These are phyloP conservation scores for Tylopilus sp. DNA, from an alignment of 768 basidiomycete species.

Conservation along the genomic window DNA sequence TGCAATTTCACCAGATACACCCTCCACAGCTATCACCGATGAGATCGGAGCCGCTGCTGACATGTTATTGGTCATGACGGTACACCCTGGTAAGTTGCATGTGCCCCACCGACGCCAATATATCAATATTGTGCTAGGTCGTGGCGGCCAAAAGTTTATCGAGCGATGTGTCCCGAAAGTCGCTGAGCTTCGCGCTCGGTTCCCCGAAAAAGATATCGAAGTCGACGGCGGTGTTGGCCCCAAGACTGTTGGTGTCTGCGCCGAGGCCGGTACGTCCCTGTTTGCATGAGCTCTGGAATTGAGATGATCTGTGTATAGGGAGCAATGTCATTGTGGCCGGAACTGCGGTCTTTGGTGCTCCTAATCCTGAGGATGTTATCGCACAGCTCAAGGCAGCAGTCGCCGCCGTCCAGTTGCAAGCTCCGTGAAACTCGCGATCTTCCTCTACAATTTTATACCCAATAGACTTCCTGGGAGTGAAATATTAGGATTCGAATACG, in stretches of 20 bases:
- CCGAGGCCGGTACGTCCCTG: slow-evolving; percentile 67
- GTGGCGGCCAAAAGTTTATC: slow-evolving; percentile 95
- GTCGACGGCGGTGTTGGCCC: slow-evolving; percentile 98
- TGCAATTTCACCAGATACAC: slow-evolving; percentile 95
- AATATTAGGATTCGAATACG: slow-evolving; percentile 27
- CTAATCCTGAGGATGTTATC: slow-evolving; percentile 79
- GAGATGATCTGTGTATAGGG: slow-evolving; percentile 43
- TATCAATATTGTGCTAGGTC: slow-evolving; percentile 44
- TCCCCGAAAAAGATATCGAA: slow-evolving; percentile 94
- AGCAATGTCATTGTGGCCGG: slow-evolving; percentile 99
- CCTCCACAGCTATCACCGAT: slow-evolving; percentile 83
- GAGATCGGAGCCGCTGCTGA: slow-evolving; percentile 80
- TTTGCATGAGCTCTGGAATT: not conserved
- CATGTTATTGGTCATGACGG: slow-evolving; percentile 98
- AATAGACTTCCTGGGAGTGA: not conserved
- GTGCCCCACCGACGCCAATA: not conserved
- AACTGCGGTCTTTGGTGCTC: slow-evolving; percentile 86
- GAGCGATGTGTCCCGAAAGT: slow-evolving; percentile 93
- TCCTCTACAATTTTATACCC: not conserved
- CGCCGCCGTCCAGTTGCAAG: slow-evolving; percentile 58
- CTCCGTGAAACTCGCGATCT: slow-evolving; percentile 8
- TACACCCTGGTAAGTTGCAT: slow-evolving; percentile 71
- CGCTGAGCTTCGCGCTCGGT: slow-evolving; percentile 80
- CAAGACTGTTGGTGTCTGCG: slow-evolving; percentile 82
- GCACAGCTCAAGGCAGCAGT: slow-evolving; percentile 65